A percentile compares a stretch with the other conserved stretches of the same genome.
Evolutionary conservation across 2,329 filamentous ascomycete genomes (phyloP).

Genomic region (Blastomyces parvus): DNA sequence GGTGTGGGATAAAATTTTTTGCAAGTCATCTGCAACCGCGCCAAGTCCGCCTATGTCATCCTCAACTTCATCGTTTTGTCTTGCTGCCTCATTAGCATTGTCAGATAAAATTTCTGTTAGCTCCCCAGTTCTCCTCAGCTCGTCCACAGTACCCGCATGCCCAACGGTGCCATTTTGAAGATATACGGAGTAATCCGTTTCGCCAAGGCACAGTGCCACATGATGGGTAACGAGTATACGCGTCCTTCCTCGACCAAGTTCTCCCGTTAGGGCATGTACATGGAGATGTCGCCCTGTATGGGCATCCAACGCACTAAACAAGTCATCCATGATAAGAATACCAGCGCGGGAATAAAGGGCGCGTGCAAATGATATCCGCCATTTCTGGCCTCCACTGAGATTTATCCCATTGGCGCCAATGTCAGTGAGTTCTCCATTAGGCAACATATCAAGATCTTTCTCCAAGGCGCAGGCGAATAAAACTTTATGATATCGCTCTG

Average conservation of each 20-base stretch:
- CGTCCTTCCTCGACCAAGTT: constrained; percentile 59
- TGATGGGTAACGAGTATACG: constrained; percentile 75
- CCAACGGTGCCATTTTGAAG: constrained; percentile 59
- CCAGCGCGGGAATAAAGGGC: constrained; percentile 71
- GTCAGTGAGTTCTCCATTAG: constrained; percentile 68
- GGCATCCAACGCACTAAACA: constrained; percentile 72
- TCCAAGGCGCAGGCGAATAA: constrained; percentile 62
- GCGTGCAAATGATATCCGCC: constrained; percentile 69
- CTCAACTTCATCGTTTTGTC: constrained; percentile 32
- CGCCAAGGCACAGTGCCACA: constrained; percentile 59
- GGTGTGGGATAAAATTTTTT: constrained; percentile 34
- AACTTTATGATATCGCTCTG: constrained; percentile 60
- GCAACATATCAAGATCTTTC: constrained; percentile 66
- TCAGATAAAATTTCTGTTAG: constrained; percentile 35
- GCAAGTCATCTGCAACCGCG: constrained; percentile 37
- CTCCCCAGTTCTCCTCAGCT: constrained; percentile 39
- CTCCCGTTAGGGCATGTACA: constrained; percentile 63
- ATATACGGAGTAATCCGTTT: constrained; percentile 64
- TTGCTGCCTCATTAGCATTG: constrained; percentile 41
- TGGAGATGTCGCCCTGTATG: constrained; percentile 73
- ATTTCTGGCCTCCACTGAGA: constrained; percentile 72
- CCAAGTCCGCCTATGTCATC: constrained; percentile 30
- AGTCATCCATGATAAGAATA: constrained; percentile 70
- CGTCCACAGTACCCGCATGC: constrained; percentile 54
- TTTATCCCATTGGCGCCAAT: constrained; percentile 81